These are phyloP conservation scores for Gaultheria prostrata DNA, from an alignment of 148 eudicot genomes.

Conservation along the genomic window DNA sequence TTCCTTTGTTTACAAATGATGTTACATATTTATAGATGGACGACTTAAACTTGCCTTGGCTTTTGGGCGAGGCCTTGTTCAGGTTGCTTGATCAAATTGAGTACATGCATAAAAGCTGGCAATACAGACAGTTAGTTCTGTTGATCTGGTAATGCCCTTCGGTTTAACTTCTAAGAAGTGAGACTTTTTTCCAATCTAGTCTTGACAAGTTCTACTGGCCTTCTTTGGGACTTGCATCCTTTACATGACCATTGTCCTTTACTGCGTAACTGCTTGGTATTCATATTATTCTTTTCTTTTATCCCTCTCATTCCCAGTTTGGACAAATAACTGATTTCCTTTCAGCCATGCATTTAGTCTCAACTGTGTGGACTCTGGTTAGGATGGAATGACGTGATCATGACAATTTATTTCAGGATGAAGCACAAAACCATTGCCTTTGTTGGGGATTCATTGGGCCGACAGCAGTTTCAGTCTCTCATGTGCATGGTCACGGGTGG, in stretches of 20 bases:
- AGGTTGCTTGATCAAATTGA: background rate
- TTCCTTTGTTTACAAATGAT: background rate
- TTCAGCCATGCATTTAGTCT: background rate
- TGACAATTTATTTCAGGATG: constrained; percentile 55
- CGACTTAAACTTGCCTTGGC: constrained; percentile 10
- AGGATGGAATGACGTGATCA: constrained; percentile 2
- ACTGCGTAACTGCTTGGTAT: constrained; percentile 2
- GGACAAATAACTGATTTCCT: background rate
- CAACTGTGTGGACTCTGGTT: background rate
- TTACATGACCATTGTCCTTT: background rate
- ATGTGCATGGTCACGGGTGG: constrained; percentile 93
- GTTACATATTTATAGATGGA: background rate
- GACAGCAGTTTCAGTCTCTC: constrained; percentile 94
- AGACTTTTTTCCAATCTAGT: background rate
- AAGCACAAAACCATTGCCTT: constrained; percentile 80
- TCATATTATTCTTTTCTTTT: background rate
- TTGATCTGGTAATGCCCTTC: background rate
- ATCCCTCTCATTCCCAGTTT: background rate
- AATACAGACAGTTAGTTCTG: background rate
- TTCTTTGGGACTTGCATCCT: background rate
- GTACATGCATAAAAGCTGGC: constrained; percentile 5
- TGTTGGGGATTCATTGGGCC: constrained; percentile 85
- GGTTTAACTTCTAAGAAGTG: background rate
- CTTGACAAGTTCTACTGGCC: background rate
- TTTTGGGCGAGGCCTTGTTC: background rate